Conservation (phyloP, 177 flowering plant species). For the Telopea speciosissima region DNA sequence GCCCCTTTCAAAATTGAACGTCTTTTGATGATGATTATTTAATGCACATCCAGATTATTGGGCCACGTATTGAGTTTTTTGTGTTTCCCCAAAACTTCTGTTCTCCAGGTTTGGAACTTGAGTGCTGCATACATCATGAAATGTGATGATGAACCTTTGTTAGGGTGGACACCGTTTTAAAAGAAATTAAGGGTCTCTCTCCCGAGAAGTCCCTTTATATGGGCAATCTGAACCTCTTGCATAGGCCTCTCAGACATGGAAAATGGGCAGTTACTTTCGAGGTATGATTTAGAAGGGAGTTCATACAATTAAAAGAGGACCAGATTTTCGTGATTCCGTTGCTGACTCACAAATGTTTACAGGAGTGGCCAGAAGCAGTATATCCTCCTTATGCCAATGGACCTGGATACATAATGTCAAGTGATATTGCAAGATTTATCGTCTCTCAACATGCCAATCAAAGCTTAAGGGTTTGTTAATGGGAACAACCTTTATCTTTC, state of each 20-base stretch:
- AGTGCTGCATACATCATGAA: conserved; percentile 9
- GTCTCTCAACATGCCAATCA: conserved; percentile 39
- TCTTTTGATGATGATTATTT: neutral
- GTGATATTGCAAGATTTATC: conserved; percentile 47
- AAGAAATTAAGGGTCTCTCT: conserved; percentile 3
- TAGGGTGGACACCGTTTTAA: conserved; percentile 10
- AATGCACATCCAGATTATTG: neutral
- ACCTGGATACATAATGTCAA: conserved; percentile 66
- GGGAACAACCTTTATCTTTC: conserved; percentile 13
- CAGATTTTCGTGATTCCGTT: neutral
- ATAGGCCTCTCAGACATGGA: conserved; percentile 9
- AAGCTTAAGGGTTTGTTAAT: conserved; percentile 47
- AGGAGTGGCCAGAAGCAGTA: conserved; percentile 76
- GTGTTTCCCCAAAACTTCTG: neutral
- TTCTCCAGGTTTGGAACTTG: conserved; percentile 7
- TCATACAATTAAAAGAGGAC: no score
- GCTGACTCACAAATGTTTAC: conserved; percentile 1
- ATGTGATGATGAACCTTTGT: conserved; percentile 11
- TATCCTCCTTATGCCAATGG: conserved; percentile 90
- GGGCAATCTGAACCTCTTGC: conserved; percentile 13
- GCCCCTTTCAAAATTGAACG: no score
- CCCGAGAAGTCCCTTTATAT: conserved; percentile 4
- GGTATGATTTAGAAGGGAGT: conserved; percentile 1
- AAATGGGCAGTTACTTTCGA: conserved; percentile 13
- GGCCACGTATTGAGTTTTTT: neutral